Evolutionary conservation across 2,329 filamentous ascomycete genomes (phyloP).

Genomic region (Bertia moriformis): DNA sequence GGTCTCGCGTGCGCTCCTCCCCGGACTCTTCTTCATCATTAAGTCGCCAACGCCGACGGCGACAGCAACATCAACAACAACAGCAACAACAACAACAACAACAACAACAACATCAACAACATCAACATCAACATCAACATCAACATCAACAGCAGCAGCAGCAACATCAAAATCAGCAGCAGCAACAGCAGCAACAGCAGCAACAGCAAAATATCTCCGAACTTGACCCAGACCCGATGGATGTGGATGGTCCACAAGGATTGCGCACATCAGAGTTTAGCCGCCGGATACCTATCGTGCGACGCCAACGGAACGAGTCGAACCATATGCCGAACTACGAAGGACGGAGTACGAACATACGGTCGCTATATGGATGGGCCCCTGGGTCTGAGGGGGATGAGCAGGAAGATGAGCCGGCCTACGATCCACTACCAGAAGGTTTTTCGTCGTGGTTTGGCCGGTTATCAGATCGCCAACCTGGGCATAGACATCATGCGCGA

Average conservation of each 20-base stretch:
- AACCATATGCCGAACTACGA: conserved; percentile 23
- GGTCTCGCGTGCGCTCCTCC: neutral
- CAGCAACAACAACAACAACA: too few relatives aligned
- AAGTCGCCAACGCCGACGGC: neutral
- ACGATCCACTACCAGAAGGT: neutral
- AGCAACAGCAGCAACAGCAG: too few relatives aligned
- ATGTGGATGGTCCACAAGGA: neutral
- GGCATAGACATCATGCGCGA: too few relatives aligned
- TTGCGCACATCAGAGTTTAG: neutral
- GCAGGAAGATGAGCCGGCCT: conserved; percentile 3
- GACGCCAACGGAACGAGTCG: neutral
- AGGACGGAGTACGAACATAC: conserved; percentile 30
- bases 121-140: too few relatives aligned
- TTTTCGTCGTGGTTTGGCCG: neutral
- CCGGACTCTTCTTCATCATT: neutral
- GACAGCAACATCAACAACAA: too few relatives aligned
- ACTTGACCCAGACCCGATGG: neutral
- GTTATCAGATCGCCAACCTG: neutral
- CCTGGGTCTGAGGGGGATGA: conserved; percentile 23
- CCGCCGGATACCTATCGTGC: neutral
- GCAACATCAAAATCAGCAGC: too few relatives aligned
- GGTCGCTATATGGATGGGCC: conserved; percentile 43
- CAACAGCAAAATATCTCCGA: neutral
- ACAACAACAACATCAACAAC: too few relatives aligned
- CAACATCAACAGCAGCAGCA: too few relatives aligned